These are phyloP conservation scores for Hymenoscyphus albidus DNA, from an alignment of 2,329 filamentous ascomycete genomes.

Conservation along the genomic window DNA sequence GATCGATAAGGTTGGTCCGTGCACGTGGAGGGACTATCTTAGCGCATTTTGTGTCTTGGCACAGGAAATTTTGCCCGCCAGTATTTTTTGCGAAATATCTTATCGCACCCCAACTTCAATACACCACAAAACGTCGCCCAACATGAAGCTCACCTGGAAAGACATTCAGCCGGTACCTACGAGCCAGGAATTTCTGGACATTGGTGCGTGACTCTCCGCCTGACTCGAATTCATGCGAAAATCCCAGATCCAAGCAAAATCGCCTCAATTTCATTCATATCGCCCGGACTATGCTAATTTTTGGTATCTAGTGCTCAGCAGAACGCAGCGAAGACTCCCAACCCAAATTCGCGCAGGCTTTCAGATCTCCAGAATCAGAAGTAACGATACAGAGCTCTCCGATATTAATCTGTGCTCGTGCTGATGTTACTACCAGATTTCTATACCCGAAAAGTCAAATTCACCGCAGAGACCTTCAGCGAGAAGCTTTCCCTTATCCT, in stretches of 20 bases:
- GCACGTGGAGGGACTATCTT: background rate
- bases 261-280: too few relatives aligned
- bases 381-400: conserved; percentile 30
- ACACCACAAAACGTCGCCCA: conserved; percentile 28
- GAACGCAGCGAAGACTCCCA: conserved; percentile 87
- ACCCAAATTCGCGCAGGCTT: conserved; percentile 96
- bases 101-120: background rate
- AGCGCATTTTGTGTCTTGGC: background rate
- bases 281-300: background rate
- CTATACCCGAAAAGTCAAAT: conserved; percentile 98
- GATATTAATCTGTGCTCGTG: background rate
- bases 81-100: background rate
- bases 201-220: conserved; percentile 38
- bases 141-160: conserved; percentile 64
- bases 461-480: conserved; percentile 91
- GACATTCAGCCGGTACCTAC: conserved; percentile 86
- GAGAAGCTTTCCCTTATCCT: conserved; percentile 91
- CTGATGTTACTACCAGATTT: conserved; percentile 55
- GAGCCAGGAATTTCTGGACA: conserved; percentile 94
- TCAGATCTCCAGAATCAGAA: conserved; percentile 88
- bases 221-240: background rate
- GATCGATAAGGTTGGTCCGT: background rate
- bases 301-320: conserved; percentile 62
- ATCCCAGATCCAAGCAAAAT: background rate
- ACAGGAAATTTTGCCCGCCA: conserved; percentile 3